A percentile compares a stretch with the other conserved stretches of the same genome.
Evolutionary conservation across 768 basidiomycete species (phyloP).

Genomic region (Plicaturopsis crispa): DNA sequence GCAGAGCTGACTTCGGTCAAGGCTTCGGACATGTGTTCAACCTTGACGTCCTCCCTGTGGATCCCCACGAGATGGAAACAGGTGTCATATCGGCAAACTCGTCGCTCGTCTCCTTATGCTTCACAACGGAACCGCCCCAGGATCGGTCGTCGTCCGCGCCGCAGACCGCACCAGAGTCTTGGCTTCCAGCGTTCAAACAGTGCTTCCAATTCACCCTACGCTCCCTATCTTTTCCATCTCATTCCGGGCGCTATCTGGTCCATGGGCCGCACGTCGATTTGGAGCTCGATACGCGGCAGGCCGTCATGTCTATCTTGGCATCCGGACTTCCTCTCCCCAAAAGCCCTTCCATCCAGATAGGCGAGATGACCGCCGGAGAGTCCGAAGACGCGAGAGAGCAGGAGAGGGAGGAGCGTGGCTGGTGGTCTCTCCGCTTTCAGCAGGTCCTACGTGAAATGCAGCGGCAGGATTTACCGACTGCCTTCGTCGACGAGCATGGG

Average conservation of each 20-base stretch:
- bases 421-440: slow-evolving; percentile 67
- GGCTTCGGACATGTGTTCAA: too few species aligned
- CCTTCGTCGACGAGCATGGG: slow-evolving; percentile 10
- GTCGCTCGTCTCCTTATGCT: slow-evolving; percentile 25
- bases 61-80: slow-evolving; percentile 27
- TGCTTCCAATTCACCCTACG: slow-evolving; percentile 42
- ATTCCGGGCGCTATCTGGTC: slow-evolving; percentile 16
- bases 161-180: slow-evolving; percentile 20
- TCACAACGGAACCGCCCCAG: slow-evolving; percentile 13
- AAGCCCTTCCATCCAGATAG: slow-evolving; percentile 61
- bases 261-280: slow-evolving; percentile 19
- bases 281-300: slow-evolving; percentile 22
- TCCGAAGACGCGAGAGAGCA: slow-evolving; percentile 22
- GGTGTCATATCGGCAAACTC: slow-evolving; percentile 25
- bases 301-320: slow-evolving; percentile 30
- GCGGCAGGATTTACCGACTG: slow-evolving; percentile 13
- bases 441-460: slow-evolving; percentile 53
- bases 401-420: slow-evolving; percentile 64
- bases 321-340: slow-evolving; percentile 56
- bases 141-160: background rate
- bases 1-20: too few species aligned
- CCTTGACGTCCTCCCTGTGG: slow-evolving; percentile 48
- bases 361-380: slow-evolving; percentile 22
- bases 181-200: slow-evolving; percentile 46
- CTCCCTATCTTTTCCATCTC: slow-evolving; percentile 31